Conservation (phyloP, 2,329 filamentous ascomycete genomes). For the Penicillium sp. region DNA sequence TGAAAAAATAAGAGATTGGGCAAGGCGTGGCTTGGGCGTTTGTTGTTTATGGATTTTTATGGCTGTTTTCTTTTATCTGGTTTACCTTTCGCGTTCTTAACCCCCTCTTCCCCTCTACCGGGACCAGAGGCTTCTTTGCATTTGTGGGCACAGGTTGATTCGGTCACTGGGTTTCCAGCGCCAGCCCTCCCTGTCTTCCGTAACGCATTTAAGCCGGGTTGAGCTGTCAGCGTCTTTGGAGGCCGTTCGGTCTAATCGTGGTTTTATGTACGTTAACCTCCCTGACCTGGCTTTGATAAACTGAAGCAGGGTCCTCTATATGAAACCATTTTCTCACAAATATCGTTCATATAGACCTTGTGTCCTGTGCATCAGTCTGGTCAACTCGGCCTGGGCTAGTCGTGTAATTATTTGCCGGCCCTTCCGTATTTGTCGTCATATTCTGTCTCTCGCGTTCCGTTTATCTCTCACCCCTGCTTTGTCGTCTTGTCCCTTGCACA, state of each 20-base stretch:
- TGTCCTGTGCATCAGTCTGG: conserved; percentile 36
- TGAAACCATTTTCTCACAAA: conserved; percentile 53
- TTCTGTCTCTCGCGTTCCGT: conserved; percentile 26
- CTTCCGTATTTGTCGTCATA: conserved; percentile 34
- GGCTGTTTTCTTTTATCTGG: conserved; percentile 23
- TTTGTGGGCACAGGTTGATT: conserved; percentile 41
- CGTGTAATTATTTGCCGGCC: conserved; percentile 42
- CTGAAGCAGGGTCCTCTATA: conserved; percentile 47
- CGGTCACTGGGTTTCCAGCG: conserved; percentile 35
- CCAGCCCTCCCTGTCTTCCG: conserved; percentile 36
- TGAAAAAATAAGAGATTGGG: conserved; percentile 37
- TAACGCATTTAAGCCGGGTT: conserved; percentile 46
- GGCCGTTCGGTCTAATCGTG: conserved; percentile 42
- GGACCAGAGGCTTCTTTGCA: conserved; percentile 39
- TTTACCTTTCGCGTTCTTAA: conserved; percentile 25
- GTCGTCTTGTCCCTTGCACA: conserved; percentile 15
- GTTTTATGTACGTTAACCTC: conserved; percentile 58
- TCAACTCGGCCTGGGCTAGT: conserved; percentile 29
- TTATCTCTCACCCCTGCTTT: conserved; percentile 20
- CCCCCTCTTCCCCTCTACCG: conserved; percentile 20
- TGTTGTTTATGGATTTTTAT: conserved; percentile 28
- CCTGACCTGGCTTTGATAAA: conserved; percentile 48
- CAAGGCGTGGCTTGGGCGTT: conserved; percentile 43
- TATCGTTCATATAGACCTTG: conserved; percentile 48
- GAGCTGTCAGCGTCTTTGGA: conserved; percentile 41